Base-by-base conservation (phyloP, 805 yeast species). In the Clavispora phyllophila region DNA sequence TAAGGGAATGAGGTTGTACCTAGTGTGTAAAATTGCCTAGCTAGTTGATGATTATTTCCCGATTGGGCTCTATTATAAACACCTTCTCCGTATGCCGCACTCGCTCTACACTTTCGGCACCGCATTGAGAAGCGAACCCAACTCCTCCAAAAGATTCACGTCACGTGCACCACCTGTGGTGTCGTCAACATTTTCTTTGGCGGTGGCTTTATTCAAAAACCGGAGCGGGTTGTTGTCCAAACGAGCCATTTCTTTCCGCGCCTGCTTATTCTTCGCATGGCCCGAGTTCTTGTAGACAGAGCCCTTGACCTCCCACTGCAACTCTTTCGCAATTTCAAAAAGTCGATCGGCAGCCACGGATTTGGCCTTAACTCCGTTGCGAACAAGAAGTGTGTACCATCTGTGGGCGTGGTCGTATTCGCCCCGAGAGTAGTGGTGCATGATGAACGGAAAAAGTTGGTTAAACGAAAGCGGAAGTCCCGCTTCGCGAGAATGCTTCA, bases 371-470 rank as follows among this genome's bases (percentile, higher is more conserved):
- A 62, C 64, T 2, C 68, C 71, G 28, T 57, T 56, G 18, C 50
- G 53, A 3, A 62, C 60, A 15, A 70, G 48, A 20, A 66, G 55
- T 12, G 57, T 52, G 48, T 66, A 70, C 75, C 75, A 70, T 12
- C 55, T 28, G 34, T 62, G 58, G 3, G 73, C 70, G n/a, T 39
- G 46, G 2, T 58, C 55, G 45, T 44, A 47, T 37, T 68, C 68
- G 10, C 55, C 51, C 17, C 60, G 51, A 17, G 46, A 42, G 45
- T 66, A 65, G 47, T 70, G 72, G 47, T 60, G 62, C 46, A 52
- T 51, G 14, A 70, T 62, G 31, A 70, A 63, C 0, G 75, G 73
- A 40, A 56, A 65, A 1, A 68, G 47, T 41, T 68, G 74, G 43
- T 63, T 61, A 50, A 69, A 66, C 0, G 73, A 57, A 19, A 65